Base-by-base conservation (phyloP, 1,284 basidiomycete genomes). In the Ceraceosorus bombacis region DNA sequence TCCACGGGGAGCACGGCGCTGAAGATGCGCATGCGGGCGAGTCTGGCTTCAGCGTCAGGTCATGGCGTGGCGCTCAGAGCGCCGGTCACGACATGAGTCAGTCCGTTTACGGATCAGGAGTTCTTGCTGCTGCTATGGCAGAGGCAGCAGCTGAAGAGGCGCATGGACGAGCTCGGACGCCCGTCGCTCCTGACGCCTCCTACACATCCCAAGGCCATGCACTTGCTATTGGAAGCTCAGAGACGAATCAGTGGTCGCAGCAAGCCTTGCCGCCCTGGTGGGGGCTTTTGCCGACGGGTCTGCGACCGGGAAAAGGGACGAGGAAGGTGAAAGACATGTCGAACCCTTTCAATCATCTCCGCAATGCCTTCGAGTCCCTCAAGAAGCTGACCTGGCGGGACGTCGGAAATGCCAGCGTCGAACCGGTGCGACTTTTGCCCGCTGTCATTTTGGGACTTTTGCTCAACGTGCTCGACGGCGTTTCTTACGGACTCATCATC, bases 391-490 rank as follows among this genome's bases (percentile, higher is more conserved):
- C 71, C 1, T 69, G 67, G 63, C 56, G 58, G 12, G 68, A 75
- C 12, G 58, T 68, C 8, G 57, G 61, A 13, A 62, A 62, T 37
- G 62, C 66, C 4, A 58, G 63, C 36, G 62, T 63, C 48, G 72
- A 74, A 53, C 75, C 75, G 1, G 59, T 77, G 51, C 62, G 65
- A 12, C 59, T 71, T 9, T 56, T 78, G 0, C 93, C 93, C 0
- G 89, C 91, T 0, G 90, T 94, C 8, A 77, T 93, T 9, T 81
- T 97, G 7, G 93, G 93, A 2, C 83, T 86, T 65, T 79, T 97
- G 51, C 81, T 98, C 65, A 98, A 98, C 73, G 84, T 97, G 50
- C 81, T 98, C 36, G 94, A 98, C 73, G 95, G 92, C 5, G 86
- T 97, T 50, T 81, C 80, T 53, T 84, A 83, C 59, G 79, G 79